Evolutionary conservation across 257 asterid genomes (phyloP).

Genomic region (Striga asiatica): DNA sequence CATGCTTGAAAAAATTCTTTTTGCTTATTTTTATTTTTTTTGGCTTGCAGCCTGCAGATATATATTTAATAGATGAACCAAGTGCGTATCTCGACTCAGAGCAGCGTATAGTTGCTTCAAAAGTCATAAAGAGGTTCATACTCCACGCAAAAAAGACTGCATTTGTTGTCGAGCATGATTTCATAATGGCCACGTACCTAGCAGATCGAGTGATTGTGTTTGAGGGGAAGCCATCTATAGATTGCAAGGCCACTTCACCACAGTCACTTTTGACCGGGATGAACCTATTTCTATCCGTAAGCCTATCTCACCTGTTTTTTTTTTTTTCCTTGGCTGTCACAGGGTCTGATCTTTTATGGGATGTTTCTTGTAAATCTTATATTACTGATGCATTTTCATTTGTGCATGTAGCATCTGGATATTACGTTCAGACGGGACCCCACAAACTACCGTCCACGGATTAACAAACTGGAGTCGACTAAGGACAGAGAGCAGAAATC

Average conservation of each 20-base stretch:
- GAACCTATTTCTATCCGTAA: constrained; percentile 36
- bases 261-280: background rate
- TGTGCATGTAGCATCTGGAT: constrained; percentile 68
- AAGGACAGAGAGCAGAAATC: constrained; percentile 92
- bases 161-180: constrained; percentile 58
- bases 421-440: constrained; percentile 97
- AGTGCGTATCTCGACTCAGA: constrained; percentile 61
- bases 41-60: constrained; percentile 47
- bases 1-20: background rate
- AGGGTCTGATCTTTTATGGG: too few species aligned
- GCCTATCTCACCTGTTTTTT: background rate
- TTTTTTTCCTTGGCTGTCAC: background rate
- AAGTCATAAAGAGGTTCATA: constrained; percentile 55
- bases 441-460: constrained; percentile 89
- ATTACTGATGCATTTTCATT: background rate
- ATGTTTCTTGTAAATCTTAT: background rate
- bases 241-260: constrained; percentile 28
- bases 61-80: constrained; percentile 50
- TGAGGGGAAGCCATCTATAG: constrained; percentile 40
- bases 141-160: constrained; percentile 56
- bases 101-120: constrained; percentile 56
- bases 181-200: constrained; percentile 51
- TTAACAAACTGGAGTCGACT: constrained; percentile 85
- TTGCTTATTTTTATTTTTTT: background rate
- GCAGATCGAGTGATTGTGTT: constrained; percentile 58